Evolutionary conservation across 2,329 filamentous ascomycete species (phyloP).

Genomic region (Trichoderma koningii): DNA sequence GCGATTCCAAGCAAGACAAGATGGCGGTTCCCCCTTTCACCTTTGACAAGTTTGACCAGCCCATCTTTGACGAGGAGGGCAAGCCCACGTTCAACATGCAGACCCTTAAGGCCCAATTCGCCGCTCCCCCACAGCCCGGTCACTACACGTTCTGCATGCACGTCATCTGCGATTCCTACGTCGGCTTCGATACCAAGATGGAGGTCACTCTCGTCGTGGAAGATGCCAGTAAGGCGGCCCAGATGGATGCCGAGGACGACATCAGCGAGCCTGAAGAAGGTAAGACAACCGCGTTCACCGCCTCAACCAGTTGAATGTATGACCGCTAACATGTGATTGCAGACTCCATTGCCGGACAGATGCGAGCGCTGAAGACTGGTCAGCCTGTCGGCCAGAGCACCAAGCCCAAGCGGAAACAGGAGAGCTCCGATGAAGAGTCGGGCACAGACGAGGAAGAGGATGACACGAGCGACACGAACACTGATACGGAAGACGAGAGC

Average conservation of each 20-base stretch:
- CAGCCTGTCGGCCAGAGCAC: slow-evolving; percentile 61
- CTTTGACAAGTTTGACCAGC: slow-evolving; percentile 91
- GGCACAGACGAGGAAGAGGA: slow-evolving; percentile 71
- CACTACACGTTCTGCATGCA: slow-evolving; percentile 96
- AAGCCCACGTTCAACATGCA: slow-evolving; percentile 93
- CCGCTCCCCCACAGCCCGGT: slow-evolving; percentile 86
- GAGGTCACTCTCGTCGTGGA: slow-evolving; percentile 88
- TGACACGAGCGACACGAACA: slow-evolving; percentile 69
- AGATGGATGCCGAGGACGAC: slow-evolving; percentile 83
- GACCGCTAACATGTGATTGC: slow-evolving; percentile 22
- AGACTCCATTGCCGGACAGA: slow-evolving; percentile 90
- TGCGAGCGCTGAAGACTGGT: slow-evolving; percentile 81
- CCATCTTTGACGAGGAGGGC: slow-evolving; percentile 75
- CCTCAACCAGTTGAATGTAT: background rate
- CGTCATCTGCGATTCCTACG: slow-evolving; percentile 89
- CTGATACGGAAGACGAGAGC: slow-evolving; percentile 63
- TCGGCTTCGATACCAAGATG: slow-evolving; percentile 90
- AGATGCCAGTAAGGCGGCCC: slow-evolving; percentile 80
- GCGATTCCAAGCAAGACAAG: slow-evolving; percentile 90
- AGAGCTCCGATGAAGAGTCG: slow-evolving; percentile 69
- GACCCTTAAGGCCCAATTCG: slow-evolving; percentile 95
- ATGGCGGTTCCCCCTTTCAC: slow-evolving; percentile 95
- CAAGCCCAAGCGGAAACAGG: slow-evolving; percentile 55
- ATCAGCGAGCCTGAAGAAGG: slow-evolving; percentile 98
- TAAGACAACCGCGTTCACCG: slow-evolving; percentile 49